A percentile compares a stretch with the other conserved stretches of the same genome.
Evolutionary conservation across 768 basidiomycete species (phyloP).

Genomic region (Fomitopsis serialis): DNA sequence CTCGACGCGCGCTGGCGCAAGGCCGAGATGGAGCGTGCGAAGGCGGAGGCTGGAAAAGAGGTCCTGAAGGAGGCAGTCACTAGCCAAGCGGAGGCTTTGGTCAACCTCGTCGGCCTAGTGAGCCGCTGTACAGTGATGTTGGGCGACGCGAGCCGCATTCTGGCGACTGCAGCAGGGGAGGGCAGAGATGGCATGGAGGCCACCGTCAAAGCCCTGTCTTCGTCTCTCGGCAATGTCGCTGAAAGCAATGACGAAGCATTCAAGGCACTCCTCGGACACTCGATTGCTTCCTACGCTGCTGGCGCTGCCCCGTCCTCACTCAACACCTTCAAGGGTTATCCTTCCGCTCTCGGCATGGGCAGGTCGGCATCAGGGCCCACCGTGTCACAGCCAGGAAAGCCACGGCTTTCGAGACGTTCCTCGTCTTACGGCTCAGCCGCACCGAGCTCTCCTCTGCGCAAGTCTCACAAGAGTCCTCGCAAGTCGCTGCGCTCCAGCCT

Average conservation of each 20-base stretch:
- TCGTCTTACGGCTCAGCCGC: constrained; percentile 36
- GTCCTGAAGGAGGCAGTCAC: constrained; percentile 56
- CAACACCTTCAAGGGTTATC: constrained; percentile 48
- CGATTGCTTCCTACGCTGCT: constrained; percentile 53
- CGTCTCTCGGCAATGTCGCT: constrained; percentile 47
- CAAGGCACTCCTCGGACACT: constrained; percentile 59
- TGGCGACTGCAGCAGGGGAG: constrained; percentile 32
- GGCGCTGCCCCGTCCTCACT: constrained; percentile 29
- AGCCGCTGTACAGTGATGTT: constrained; percentile 73
- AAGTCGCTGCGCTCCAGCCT: constrained; percentile 69
- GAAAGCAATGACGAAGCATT: constrained; percentile 70
- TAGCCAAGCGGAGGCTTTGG: constrained; percentile 61
- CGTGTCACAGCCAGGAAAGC: constrained; percentile 19
- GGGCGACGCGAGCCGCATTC: constrained; percentile 48
- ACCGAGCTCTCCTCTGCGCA: constrained; percentile 39
- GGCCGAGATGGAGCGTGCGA: constrained; percentile 65
- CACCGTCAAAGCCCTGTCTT: constrained; percentile 43
- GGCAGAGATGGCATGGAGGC: constrained; percentile 31
- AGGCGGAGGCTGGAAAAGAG: constrained; percentile 61
- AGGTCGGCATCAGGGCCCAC: constrained; percentile 48
- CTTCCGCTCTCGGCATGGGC: constrained; percentile 38
- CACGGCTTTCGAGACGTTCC: constrained; percentile 34
- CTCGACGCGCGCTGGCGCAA: constrained; percentile 60
- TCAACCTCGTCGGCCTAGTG: constrained; percentile 74
- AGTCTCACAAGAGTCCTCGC: constrained; percentile 40